phyloP scores from a whole-genome alignment of 371 early-diverging fungal species.

The Cokeromyces recurvatus region DNA sequence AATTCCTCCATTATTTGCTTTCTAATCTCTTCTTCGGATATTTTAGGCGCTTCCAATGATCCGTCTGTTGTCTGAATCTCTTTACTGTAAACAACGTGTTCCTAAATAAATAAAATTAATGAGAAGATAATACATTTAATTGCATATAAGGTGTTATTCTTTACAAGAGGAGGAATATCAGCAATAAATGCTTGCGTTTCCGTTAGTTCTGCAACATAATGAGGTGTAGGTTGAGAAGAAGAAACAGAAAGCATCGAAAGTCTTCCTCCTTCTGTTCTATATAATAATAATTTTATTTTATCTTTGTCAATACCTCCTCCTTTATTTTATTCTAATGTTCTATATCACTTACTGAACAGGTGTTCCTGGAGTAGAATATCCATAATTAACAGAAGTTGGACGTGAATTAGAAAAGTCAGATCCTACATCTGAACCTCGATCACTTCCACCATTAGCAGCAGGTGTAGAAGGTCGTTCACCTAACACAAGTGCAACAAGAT shows the following conservation, averaged over 20 bases:
- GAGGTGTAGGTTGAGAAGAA: constrained; percentile 22
- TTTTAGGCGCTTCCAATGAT: constrained; percentile 52
- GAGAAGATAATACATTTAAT: too few species aligned
- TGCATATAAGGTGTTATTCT: background rate
- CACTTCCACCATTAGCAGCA: constrained; percentile 34
- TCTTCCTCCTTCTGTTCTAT: too few species aligned
- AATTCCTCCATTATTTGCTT: constrained; percentile 56
- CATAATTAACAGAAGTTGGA: constrained; percentile 37
- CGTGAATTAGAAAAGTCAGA: constrained; percentile 45
- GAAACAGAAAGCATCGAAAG: constrained; percentile 22
- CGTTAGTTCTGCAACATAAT: constrained; percentile 53
- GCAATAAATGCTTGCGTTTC: constrained; percentile 66
- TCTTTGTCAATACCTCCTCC: too few species aligned
- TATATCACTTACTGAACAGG: constrained; percentile 46
- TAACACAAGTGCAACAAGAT: constrained; percentile 75
- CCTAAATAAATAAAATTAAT: constrained; percentile 37
- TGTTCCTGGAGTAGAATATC: constrained; percentile 41
- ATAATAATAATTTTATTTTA: too few species aligned
- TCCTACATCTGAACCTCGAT: constrained; percentile 52
- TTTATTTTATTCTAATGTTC: too few species aligned
- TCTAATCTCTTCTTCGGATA: constrained; percentile 59
- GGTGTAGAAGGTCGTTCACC: constrained; percentile 69
- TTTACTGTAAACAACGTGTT: constrained; percentile 86
- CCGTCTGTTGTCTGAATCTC: constrained; percentile 81
- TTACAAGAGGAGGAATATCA: constrained; percentile 81